Conservation (phyloP, 371 early-diverging fungal species). For the Mortierella sp. region DNA sequence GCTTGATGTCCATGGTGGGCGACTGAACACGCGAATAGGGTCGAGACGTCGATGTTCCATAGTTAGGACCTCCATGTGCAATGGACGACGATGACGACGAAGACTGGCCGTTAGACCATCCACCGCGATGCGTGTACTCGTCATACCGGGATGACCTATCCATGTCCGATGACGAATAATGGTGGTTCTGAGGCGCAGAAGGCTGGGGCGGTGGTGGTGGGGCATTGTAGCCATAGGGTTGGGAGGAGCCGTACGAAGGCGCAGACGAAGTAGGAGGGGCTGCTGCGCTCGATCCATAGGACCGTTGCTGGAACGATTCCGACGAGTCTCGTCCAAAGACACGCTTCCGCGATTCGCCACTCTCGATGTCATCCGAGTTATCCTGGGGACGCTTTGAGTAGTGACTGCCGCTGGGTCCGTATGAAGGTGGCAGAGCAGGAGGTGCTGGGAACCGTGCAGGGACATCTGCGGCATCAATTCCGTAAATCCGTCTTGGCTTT, state of each 20-base stretch:
- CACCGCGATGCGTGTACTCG: slow-evolving; percentile 41
- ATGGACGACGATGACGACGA: slow-evolving; percentile 27
- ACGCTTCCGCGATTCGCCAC: slow-evolving; percentile 25
- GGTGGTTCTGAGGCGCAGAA: slow-evolving; percentile 6
- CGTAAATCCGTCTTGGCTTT: slow-evolving; percentile 42
- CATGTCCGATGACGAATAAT: slow-evolving; percentile 22
- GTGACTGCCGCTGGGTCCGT: slow-evolving; percentile 29
- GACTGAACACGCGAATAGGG: slow-evolving; percentile 48
- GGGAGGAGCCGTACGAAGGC: slow-evolving; percentile 32
- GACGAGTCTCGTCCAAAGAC: slow-evolving; percentile 19
- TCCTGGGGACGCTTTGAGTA: slow-evolving; percentile 44
- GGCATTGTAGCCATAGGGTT: slow-evolving; percentile 33
- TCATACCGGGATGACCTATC: slow-evolving; percentile 27
- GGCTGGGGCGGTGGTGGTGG: slow-evolving; percentile 18
- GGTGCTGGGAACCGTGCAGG: slow-evolving; percentile 37
- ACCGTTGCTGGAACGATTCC: slow-evolving; percentile 19
- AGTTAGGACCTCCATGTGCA: slow-evolving; percentile 7
- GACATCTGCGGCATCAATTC: slow-evolving; percentile 54
- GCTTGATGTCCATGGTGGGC: slow-evolving; percentile 42
- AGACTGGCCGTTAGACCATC: slow-evolving; percentile 31
- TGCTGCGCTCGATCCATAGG: slow-evolving; percentile 22
- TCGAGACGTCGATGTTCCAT: slow-evolving; percentile 19
- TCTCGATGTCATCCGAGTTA: slow-evolving; percentile 33
- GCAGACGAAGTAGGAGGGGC: slow-evolving; percentile 4
- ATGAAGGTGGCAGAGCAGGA: slow-evolving; percentile 39